Percentiles rank a stretch among this genome's conserved stretches.
Conservation (phyloP, 1,139 yeast species). For the Zygosaccharomyces pseudobailii region DNA sequence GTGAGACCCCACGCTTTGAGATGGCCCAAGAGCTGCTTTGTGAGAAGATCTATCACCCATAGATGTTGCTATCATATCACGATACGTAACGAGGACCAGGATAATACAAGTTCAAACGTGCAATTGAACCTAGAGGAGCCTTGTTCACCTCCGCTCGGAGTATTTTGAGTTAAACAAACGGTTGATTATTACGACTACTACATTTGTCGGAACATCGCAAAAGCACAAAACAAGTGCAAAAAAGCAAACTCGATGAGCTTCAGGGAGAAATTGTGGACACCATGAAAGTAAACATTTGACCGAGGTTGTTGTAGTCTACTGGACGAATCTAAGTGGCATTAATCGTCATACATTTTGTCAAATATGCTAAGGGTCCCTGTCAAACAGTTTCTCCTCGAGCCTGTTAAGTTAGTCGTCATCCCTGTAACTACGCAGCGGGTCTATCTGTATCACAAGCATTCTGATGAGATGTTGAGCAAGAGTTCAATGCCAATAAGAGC, state of each 20-base stretch:
- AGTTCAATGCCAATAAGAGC: conserved; percentile 30
- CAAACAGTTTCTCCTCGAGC: conserved; percentile 25
- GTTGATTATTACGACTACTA: neutral
- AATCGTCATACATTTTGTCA: neutral
- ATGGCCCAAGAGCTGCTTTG: neutral
- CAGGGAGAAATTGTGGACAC: neutral
- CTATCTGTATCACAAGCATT: conserved; percentile 57
- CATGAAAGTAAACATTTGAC: neutral
- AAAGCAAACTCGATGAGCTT: neutral
- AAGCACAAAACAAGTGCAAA: conserved; percentile 3
- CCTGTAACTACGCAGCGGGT: conserved; percentile 57
- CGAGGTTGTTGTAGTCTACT: neutral
- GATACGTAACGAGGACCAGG: neutral
- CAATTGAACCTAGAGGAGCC: neutral
- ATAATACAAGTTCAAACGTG: neutral
- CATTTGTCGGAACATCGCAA: conserved; percentile 3
- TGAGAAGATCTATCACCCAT: neutral
- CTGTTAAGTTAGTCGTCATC: conserved; percentile 50
- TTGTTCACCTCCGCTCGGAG: neutral
- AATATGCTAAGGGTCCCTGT: conserved; percentile 1
- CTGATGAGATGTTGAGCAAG: conserved; percentile 35
- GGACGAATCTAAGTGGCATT: neutral
- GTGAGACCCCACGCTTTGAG: neutral
- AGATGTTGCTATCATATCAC: neutral
- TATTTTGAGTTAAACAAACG: neutral